Conservation (phyloP, 2,329 filamentous ascomycete species). For the Arthroderma sp. region DNA sequence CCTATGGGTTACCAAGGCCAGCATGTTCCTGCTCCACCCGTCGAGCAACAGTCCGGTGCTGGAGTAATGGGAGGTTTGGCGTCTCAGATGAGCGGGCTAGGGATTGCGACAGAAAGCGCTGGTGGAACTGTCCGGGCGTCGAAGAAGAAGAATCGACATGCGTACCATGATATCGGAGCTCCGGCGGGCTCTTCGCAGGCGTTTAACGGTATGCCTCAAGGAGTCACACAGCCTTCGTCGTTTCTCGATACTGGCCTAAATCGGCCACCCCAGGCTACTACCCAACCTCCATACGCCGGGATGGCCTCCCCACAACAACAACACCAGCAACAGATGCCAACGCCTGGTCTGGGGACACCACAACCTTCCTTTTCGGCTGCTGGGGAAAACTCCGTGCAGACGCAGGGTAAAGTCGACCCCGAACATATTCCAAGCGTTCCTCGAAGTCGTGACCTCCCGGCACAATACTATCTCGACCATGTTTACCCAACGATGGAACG, state of each 20-base stretch:
- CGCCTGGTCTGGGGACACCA: conserved; percentile 9
- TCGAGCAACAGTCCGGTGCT: conserved; percentile 10
- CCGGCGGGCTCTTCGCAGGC: conserved; percentile 53
- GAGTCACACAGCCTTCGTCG: conserved; percentile 39
- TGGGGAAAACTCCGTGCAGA: conserved; percentile 45
- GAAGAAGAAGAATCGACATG: conserved; percentile 91
- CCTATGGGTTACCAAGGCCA: conserved; percentile 7
- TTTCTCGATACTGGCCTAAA: conserved; percentile 46
- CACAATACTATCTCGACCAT: conserved; percentile 73
- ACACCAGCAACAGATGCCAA: conserved; percentile 8
- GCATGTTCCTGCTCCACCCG: not conserved
- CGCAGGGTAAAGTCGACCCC: conserved; percentile 66
- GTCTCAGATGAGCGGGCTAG: conserved; percentile 67
- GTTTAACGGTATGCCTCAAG: conserved; percentile 55
- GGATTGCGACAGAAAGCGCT: conserved; percentile 44
- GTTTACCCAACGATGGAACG: conserved; percentile 93
- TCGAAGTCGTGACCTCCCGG: conserved; percentile 64
- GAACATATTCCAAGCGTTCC: conserved; percentile 91
- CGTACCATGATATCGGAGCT: conserved; percentile 74
- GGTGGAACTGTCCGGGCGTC: conserved; percentile 29
- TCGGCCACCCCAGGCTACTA: conserved; percentile 21
- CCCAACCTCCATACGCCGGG: conserved; percentile 21
- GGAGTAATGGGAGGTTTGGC: conserved; percentile 29
- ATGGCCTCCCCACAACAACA: conserved; percentile 18
- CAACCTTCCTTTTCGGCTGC: conserved; percentile 24